These are phyloP conservation scores for Alternaria sp. DNA, from an alignment of 2,329 filamentous ascomycete genomes.

Conservation along the genomic window DNA sequence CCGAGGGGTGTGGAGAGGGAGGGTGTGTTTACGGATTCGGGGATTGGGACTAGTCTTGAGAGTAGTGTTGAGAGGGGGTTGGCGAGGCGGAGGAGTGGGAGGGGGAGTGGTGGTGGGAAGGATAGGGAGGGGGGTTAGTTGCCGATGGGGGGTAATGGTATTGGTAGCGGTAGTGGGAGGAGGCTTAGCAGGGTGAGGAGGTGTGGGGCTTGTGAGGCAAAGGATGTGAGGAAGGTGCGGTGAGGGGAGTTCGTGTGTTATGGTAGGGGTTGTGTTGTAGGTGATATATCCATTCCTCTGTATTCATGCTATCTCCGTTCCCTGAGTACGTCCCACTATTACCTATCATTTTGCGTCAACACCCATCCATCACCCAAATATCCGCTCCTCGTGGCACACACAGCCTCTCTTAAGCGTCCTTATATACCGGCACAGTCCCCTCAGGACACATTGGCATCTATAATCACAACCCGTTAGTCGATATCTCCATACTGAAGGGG, in stretches of 20 bases:
- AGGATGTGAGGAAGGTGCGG: not conserved
- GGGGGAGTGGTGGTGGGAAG: not conserved
- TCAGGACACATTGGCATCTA: not conserved
- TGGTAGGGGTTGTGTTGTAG: not conserved
- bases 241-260: not conserved
- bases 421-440: not conserved
- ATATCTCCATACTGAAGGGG: too few relatives aligned
- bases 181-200: not conserved
- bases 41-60: slow-evolving; percentile 58
- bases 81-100: slow-evolving; percentile 21
- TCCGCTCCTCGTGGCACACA: not conserved
- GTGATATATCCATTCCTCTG: not conserved
- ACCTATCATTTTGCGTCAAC: not conserved
- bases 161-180: not conserved
- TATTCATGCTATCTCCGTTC: not conserved
- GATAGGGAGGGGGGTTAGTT: not conserved
- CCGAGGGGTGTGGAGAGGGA: slow-evolving; percentile 12
- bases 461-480: not conserved
- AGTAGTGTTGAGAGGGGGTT: slow-evolving; percentile 24
- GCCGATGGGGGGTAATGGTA: slow-evolving; percentile 3
- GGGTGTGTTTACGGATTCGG: slow-evolving; percentile 48
- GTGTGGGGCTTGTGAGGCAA: not conserved
- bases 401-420: not conserved
- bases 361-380: too few relatives aligned
- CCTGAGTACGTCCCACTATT: not conserved